Base-by-base conservation (phyloP, 1,139 yeast species). In the Sugiyamaella japonica region DNA sequence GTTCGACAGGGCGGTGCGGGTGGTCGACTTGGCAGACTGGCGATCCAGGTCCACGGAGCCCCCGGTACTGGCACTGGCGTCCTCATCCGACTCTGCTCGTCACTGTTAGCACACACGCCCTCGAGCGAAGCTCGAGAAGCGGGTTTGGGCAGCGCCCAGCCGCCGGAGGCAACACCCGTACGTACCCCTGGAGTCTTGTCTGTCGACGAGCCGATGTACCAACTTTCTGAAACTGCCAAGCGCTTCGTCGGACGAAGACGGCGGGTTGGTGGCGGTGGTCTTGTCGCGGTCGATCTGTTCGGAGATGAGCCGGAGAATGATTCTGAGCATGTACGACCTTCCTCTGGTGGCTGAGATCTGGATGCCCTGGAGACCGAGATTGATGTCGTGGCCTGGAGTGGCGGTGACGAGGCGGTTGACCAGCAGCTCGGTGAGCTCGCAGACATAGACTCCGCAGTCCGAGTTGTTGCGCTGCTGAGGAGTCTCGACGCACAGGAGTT, bases 391-490 rank as follows among this genome's bases (percentile, higher is more conserved):
- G 34, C 51, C 57, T 7, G 56, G 59, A 8, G 52, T 56, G 42
- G 65, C 63, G 42, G 62, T 57, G n/a, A 77, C 54, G 23, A 79
- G 56, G 42, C 80, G 66, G 7, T 73, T 65, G 16, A 79, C 56
- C 32, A 80, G 61, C 17, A 73, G 61, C 0, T 77, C 73, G 0
- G 82, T 74, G 17, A 78, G 68, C 50, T 78, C 79, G 58, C 86
- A 78, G 7, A 86, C 82, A 57, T 83, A 78, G 0, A 86, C 84
- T 0, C 96, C 96, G 70, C 95, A 87, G 65, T 88, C 96, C 50
- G 78, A 81, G 0, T 89, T 87, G 65, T 87, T 86, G 41, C 74
- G 74, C 68, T 88, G 95, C 63, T 86, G 95, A 0, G 95, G 95
- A 0, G 89, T 78, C 34, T 71, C 70, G 48, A 75, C 72, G 42